phyloP scores from a whole-genome alignment of 805 yeast species.

The Yarrowia sp. region DNA sequence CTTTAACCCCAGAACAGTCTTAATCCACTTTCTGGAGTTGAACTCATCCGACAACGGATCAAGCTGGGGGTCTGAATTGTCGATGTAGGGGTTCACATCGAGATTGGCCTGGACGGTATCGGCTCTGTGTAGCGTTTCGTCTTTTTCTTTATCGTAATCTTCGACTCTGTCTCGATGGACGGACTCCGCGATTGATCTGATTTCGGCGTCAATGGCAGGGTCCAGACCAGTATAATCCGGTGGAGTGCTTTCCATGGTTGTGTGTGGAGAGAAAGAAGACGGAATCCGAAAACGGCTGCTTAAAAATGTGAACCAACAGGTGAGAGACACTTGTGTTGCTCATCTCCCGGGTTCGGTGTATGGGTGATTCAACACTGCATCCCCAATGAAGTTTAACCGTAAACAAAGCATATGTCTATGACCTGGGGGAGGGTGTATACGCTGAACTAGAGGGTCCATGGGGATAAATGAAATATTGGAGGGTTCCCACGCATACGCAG shows the following conservation, averaged over 20 bases:
- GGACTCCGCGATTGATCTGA: conserved; percentile 29
- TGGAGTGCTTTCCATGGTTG: conserved; percentile 8
- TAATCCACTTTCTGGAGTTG: conserved; percentile 67
- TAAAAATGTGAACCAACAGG: too few species aligned
- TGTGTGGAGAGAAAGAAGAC: neutral
- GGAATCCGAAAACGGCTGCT: too few species aligned
- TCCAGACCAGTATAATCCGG: conserved; percentile 23
- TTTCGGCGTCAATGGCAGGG: conserved; percentile 18
- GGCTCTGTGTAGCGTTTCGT: neutral
- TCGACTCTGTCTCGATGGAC: neutral
- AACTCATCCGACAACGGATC: conserved; percentile 67
- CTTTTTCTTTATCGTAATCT: neutral
- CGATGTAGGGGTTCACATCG: conserved; percentile 45
- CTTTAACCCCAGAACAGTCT: conserved; percentile 58
- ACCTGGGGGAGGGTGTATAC: neutral
- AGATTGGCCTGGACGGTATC: conserved; percentile 12
- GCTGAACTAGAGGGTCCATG: too few species aligned
- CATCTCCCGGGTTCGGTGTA: neutral
- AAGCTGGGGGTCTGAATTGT: conserved; percentile 54
- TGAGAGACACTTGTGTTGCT: neutral
- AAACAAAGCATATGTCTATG: too few species aligned
- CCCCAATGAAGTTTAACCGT: neutral
- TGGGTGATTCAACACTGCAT: conserved; percentile 19
- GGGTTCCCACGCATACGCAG: too few species aligned
- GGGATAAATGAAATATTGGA: too few species aligned